These are phyloP conservation scores for Fusarium nematophilum DNA, from an alignment of 2,329 filamentous ascomycete genomes.

Conservation along the genomic window DNA sequence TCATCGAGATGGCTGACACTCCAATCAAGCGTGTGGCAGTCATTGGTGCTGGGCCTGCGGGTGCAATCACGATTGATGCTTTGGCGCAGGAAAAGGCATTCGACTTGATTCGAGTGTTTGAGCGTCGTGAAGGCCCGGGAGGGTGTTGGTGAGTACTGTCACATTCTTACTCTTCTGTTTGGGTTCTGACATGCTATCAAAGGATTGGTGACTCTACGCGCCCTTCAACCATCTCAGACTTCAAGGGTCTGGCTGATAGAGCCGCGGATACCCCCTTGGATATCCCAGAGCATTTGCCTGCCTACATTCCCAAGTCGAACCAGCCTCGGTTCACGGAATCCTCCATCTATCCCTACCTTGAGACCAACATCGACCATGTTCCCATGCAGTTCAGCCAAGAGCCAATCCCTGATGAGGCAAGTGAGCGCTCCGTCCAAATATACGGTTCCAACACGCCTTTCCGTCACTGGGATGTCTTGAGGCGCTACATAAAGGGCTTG, in stretches of 20 bases:
- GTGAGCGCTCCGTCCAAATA: conserved; percentile 42
- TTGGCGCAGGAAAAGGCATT: conserved; percentile 68
- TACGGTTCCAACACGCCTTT: conserved; percentile 71
- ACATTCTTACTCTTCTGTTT: too few relatives aligned
- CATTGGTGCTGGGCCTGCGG: conserved; percentile 70
- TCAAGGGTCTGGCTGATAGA: conserved; percentile 58
- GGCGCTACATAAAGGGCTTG: conserved; percentile 64
- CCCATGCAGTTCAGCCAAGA: conserved; percentile 72
- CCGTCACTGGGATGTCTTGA: conserved; percentile 68
- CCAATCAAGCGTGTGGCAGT: conserved; percentile 60
- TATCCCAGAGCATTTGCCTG: conserved; percentile 61
- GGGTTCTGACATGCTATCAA: background rate
- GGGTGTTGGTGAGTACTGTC: conserved; percentile 66
- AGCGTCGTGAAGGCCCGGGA: conserved; percentile 67
- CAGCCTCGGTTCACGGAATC: conserved; percentile 66
- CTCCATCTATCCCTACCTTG: conserved; percentile 69
- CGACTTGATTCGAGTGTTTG: conserved; percentile 69
- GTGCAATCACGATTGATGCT: conserved; percentile 69
- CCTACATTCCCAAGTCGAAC: conserved; percentile 53
- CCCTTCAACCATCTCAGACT: conserved; percentile 56
- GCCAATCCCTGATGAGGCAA: conserved; percentile 57
- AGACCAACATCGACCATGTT: conserved; percentile 70
- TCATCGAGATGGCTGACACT: too few relatives aligned
- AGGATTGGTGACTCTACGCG: conserved; percentile 56
- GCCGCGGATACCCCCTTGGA: conserved; percentile 60